phyloP scores from a whole-genome alignment of 257 asterid species.

The Solanum chaucha region DNA sequence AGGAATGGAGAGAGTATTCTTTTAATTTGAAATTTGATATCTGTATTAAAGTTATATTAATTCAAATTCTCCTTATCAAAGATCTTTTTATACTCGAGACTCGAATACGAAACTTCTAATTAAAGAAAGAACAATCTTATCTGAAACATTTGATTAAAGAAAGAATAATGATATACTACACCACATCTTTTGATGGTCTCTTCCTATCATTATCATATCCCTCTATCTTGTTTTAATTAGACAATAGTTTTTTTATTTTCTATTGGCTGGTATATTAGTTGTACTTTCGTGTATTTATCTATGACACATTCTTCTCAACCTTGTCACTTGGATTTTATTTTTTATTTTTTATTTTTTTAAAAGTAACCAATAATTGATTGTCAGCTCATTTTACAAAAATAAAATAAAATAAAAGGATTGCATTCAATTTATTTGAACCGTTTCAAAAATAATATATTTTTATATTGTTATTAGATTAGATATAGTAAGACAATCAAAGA shows the following conservation, averaged over 20 bases:
- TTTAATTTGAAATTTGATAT: too few relatives aligned
- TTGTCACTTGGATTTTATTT: not conserved
- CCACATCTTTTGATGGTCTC: too few relatives aligned
- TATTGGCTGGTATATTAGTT: not conserved
- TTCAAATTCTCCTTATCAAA: too few relatives aligned
- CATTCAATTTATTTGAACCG: not conserved
- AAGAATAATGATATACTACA: too few relatives aligned
- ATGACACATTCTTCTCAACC: not conserved
- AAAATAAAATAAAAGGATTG: not conserved
- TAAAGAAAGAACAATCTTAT: too few relatives aligned
- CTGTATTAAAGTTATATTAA: too few relatives aligned
- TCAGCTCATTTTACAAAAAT: not conserved
- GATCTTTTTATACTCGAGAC: too few relatives aligned
- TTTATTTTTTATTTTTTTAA: too few relatives aligned
- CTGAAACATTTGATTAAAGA: rapidly evolving
- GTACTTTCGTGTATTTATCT: not conserved
- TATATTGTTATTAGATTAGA: not conserved
- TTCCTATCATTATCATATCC: not conserved
- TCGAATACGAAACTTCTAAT: too few relatives aligned
- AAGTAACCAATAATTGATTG: not conserved
- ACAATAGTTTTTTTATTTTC: not conserved
- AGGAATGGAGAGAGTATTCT: rapidly evolving
- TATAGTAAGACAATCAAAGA: not conserved
- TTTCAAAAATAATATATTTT: too few relatives aligned
- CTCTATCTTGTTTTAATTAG: not conserved